Conservation (phyloP, 768 basidiomycete genomes). For the Podaxis rugospora region DNA sequence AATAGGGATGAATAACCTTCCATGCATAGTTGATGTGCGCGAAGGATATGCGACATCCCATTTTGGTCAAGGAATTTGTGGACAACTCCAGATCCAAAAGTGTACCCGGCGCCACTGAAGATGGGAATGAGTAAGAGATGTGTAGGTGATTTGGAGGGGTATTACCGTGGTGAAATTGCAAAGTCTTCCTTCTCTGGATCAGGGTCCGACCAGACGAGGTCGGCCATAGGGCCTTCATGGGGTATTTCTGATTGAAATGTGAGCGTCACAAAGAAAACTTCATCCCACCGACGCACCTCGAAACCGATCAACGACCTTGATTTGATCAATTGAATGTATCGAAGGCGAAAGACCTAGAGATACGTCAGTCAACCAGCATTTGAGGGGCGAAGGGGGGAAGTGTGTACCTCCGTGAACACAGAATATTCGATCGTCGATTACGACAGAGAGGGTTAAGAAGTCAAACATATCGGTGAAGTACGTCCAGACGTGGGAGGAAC, state of each 20-base stretch:
- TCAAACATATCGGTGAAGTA: conserved; percentile 99
- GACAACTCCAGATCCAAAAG: conserved; percentile 96
- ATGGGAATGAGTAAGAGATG: conserved; percentile 20
- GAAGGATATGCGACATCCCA: conserved; percentile 94
- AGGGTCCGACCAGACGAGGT: conserved; percentile 99
- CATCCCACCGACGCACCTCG: conserved; percentile 53
- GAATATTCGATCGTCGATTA: conserved; percentile 98
- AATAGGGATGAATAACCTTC: conserved; percentile 98
- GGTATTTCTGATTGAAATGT: conserved; percentile 75
- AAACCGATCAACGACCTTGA: conserved; percentile 98
- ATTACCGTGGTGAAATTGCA: conserved; percentile 94
- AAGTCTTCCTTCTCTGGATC: conserved; percentile 99
- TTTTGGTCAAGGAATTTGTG: conserved; percentile 97
- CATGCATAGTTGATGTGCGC: conserved; percentile 99
- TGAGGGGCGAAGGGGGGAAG: conserved; percentile 1
- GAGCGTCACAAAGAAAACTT: conserved; percentile 15
- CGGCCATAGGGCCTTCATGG: conserved; percentile 99
- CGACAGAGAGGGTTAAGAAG: conserved; percentile 94
- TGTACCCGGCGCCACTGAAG: conserved; percentile 92
- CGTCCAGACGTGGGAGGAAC: conserved; percentile 94
- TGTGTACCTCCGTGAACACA: conserved; percentile 93
- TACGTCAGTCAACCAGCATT: conserved; percentile 12
- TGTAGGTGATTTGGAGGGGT: conserved; percentile 16
- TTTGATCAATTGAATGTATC: conserved; percentile 98
- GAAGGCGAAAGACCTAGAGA: conserved; percentile 86